Evolutionary conservation across 2,329 filamentous ascomycete genomes (phyloP).

Genomic region (Trichoderma guizhouense): DNA sequence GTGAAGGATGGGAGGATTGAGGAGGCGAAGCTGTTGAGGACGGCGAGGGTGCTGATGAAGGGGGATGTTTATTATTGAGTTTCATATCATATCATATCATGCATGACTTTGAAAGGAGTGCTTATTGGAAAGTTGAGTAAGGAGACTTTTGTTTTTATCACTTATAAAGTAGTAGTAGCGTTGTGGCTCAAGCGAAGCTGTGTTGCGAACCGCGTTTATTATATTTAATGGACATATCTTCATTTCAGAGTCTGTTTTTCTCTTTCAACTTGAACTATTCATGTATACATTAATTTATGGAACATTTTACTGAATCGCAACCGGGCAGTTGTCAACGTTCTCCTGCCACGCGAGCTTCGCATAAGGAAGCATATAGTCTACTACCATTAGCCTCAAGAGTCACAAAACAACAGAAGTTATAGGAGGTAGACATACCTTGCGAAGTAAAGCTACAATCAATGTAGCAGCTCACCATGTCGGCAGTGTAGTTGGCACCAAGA

Average conservation of each 20-base stretch:
- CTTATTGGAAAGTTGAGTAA: neutral
- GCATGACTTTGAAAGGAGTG: neutral
- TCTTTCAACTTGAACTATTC: neutral
- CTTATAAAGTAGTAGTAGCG: neutral
- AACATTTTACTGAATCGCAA: neutral
- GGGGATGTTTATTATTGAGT: conserved; percentile 44
- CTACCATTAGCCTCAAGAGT: neutral
- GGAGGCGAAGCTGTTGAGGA: conserved; percentile 45
- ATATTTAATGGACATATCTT: neutral
- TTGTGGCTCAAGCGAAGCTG: neutral
- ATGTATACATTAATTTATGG: neutral
- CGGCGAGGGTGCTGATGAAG: conserved; percentile 49
- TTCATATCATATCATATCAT: neutral
- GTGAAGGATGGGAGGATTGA: conserved; percentile 38
- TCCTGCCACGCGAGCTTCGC: conserved; percentile 38
- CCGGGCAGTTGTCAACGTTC: conserved; percentile 35
- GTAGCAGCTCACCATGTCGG: conserved; percentile 37
- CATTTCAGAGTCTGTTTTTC: neutral
- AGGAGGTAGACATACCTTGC: conserved; percentile 24
- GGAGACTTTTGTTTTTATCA: neutral
- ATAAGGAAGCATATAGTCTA: conserved; percentile 39
- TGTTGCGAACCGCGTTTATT: neutral
- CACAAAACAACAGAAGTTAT: neutral
- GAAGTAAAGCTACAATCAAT: conserved; percentile 39
- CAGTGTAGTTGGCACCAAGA: conserved; percentile 36